These are phyloP conservation scores for Didymella pinodella DNA, from an alignment of 2,329 filamentous ascomycete species.

Conservation along the genomic window DNA sequence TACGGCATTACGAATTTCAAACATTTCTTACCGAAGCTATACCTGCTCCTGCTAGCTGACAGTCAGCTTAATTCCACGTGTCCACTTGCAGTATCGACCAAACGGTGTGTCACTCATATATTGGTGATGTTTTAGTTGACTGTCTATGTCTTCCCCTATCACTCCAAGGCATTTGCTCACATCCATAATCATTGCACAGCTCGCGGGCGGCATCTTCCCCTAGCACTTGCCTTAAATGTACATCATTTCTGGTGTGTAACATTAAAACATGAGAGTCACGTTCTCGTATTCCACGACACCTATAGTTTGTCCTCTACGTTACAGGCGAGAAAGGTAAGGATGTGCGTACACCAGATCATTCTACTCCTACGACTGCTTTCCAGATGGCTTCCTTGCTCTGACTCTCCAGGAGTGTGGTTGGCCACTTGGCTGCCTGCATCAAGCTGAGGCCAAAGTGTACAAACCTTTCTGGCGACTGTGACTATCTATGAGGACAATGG, in stretches of 20 bases:
- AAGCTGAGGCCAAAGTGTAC: no score
- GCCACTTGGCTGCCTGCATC: no score
- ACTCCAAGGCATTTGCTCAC: background rate
- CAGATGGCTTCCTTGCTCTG: no score
- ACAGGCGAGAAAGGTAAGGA: background rate
- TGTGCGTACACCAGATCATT: no score
- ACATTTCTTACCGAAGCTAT: constrained; percentile 4
- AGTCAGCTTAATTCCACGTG: background rate
- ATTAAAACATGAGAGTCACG: background rate
- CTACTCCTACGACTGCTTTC: no score
- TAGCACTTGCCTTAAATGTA: background rate
- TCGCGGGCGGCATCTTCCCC: background rate
- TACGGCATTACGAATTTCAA: constrained; percentile 22
- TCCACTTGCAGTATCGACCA: background rate
- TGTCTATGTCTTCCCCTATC: background rate
- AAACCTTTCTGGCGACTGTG: no score
- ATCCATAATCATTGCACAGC: background rate
- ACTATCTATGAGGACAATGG: no score
- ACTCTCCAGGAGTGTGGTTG: no score
- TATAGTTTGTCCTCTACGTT: background rate
- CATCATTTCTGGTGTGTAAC: background rate
- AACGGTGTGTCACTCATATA: background rate
- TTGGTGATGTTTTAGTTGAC: background rate
- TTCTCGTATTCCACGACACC: background rate
- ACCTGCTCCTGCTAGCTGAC: background rate